Conservation (phyloP, 169 alveolate genomes). For the Cyclospora cayetanensis region DNA sequence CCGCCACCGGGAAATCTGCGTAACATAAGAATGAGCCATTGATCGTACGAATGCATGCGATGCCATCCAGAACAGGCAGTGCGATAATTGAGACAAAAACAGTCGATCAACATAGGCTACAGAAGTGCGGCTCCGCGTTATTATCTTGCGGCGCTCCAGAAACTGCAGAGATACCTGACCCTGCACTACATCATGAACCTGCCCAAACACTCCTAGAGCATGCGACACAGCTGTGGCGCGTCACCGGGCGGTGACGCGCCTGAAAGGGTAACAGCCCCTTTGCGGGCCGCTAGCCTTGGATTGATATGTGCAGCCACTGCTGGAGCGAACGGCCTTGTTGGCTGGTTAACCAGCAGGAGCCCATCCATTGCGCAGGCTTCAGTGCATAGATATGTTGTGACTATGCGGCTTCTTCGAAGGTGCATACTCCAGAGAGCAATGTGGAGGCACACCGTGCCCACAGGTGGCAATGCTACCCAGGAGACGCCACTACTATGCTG, state of each 20-base stretch:
- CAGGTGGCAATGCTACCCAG: constrained; percentile 43
- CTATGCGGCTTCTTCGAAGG: constrained; percentile 45
- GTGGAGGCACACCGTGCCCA: not conserved
- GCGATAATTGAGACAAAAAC: not conserved
- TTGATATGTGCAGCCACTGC: constrained; percentile 54
- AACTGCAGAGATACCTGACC: constrained; percentile 62
- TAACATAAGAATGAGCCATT: constrained; percentile 1
- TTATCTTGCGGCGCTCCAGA: constrained; percentile 27
- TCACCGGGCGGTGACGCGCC: constrained; percentile 61
- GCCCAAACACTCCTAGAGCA: constrained; percentile 68
- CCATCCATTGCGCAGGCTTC: constrained; percentile 17
- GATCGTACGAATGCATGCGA: not conserved
- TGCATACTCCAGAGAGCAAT: constrained; percentile 43
- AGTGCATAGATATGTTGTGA: constrained; percentile 17
- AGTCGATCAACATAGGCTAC: not conserved
- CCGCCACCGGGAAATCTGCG: constrained; percentile 36
- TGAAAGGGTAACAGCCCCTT: constrained; percentile 18
- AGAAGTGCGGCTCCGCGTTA: constrained; percentile 47
- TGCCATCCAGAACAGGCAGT: not conserved
- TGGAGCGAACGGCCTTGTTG: constrained; percentile 54
- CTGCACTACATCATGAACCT: constrained; percentile 65
- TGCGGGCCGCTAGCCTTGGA: constrained; percentile 59
- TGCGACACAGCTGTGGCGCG: constrained; percentile 59
- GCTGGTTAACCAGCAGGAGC: constrained; percentile 27
- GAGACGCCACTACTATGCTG: constrained; percentile 6